A percentile compares a stretch with the other conserved stretches of the same genome.
Evolutionary conservation across 2,329 filamentous ascomycete genomes (phyloP).

Genomic region (Leptosphaerulina australis): DNA sequence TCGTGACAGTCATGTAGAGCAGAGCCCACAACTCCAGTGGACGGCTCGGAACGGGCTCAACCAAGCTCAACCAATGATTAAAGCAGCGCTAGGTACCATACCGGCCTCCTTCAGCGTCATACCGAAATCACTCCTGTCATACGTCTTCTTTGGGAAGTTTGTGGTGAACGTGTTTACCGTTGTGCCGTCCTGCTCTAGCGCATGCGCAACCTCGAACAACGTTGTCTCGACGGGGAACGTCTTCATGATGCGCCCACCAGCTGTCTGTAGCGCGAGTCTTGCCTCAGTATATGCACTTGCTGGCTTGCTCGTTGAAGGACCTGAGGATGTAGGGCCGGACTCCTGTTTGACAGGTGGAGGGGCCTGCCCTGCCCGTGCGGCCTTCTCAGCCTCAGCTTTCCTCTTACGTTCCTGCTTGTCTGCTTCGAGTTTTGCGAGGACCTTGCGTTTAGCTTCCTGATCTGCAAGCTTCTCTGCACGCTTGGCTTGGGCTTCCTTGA

Average conservation of each 20-base stretch:
- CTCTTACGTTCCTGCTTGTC: constrained; percentile 88
- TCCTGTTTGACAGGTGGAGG: constrained; percentile 57
- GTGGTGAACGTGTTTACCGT: constrained; percentile 78
- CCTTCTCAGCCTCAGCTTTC: constrained; percentile 85
- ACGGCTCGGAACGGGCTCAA: background rate
- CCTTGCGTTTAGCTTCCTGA: constrained; percentile 81
- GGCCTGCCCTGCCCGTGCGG: constrained; percentile 76
- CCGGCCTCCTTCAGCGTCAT: constrained; percentile 93
- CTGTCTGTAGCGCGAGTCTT: constrained; percentile 79
- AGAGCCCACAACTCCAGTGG: background rate
- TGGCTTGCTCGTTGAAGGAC: constrained; percentile 63
- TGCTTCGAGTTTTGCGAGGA: constrained; percentile 91
- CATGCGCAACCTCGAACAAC: constrained; percentile 86
- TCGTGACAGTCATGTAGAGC: constrained; percentile 6
- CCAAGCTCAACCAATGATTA: constrained; percentile 65
- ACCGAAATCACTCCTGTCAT: constrained; percentile 73
- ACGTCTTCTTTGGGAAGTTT: constrained; percentile 87
- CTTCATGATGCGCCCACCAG: constrained; percentile 79
- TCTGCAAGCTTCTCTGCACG: constrained; percentile 87
- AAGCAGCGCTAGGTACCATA: constrained; percentile 84
- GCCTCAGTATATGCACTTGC: constrained; percentile 78
- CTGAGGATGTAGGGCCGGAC: constrained; percentile 54
- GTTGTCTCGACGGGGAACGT: constrained; percentile 88
- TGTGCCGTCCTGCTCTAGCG: constrained; percentile 72
- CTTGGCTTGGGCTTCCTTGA: constrained; percentile 89